phyloP scores from a whole-genome alignment of 202 grass and related monocot genomes.

The Hordeum pubiflorum region DNA sequence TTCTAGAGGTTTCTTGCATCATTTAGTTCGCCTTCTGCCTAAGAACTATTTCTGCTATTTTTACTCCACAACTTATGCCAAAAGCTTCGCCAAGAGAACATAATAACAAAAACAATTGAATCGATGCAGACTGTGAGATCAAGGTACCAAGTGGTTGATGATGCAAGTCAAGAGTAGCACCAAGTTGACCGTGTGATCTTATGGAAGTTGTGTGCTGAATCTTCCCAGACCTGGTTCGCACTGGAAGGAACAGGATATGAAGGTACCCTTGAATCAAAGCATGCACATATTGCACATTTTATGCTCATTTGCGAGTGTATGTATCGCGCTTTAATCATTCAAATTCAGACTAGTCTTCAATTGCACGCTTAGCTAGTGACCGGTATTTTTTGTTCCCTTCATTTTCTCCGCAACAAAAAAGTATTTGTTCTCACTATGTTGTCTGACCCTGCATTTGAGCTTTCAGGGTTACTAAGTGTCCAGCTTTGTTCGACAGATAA shows the following conservation, averaged over 20 bases:
- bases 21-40: constrained; percentile 2
- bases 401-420: neutral
- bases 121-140: constrained; percentile 66
- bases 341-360: neutral
- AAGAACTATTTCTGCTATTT: constrained; percentile 15
- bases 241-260: neutral
- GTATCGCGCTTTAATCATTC: too few relatives aligned
- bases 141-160: constrained; percentile 36
- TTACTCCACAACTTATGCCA: neutral
- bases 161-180: constrained; percentile 25
- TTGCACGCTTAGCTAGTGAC: neutral
- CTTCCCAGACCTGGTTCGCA: neutral
- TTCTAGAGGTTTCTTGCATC: constrained; percentile 66
- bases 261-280: neutral
- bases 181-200: constrained; percentile 17
- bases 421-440: neutral
- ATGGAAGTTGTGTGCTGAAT: neutral
- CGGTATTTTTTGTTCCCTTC: neutral
- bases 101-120: constrained; percentile 8
- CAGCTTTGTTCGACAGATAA: neutral
- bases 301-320: too few relatives aligned
- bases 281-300: too few relatives aligned
- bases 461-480: neutral
- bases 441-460: neutral
- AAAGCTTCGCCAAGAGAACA: constrained; percentile 13